Evolutionary conservation across 495 filamentous ascomycete genomes (phyloP), one percentile per base, ranked within the genome.

Genomic region (Aspergillus egyptiacus): DNA sequence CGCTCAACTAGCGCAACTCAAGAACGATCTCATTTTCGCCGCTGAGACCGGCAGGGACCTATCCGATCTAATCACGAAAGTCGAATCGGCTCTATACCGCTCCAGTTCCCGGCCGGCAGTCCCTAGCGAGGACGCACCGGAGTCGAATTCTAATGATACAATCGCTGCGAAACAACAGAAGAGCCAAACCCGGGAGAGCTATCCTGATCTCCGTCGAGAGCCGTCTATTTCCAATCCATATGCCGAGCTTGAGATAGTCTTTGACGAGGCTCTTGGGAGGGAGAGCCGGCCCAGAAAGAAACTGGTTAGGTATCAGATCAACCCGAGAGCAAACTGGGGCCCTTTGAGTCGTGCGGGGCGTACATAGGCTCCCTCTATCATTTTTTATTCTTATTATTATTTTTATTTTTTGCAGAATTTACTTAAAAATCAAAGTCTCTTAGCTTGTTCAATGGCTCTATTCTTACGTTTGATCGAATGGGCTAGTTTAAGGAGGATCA

Each of bases 321-420:
- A 97, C 60, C 93, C 93, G 11, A 71, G 82, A 28, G 81, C 85
- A 35, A 91, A 97, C 59, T 98, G 93, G 93, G 93, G 93, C 0
- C 93, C 93, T 0, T 82, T 96, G 81, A 83, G 73, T 55, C 76
- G 81, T 38, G 91, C 91, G 4, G 60, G 64, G 1, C 45, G 56
- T 3, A 35, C 20, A 44, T 55, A 34, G 37, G n/a, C 17, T 34
- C 3, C 11, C 25, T 19, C 14, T 7, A 14, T 24, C 25, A 39
- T 17, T 34, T 17, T 15, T 3, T 34, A 15, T 34, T 15, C 8
- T 53, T 13, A 13, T 6, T 31, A 31, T 6, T 10, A 31, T 31
- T n/a, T n/a, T n/a, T n/a, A n/a, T n/a, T n/a, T n/a, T n/a, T n/a
- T n/a, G n/a, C n/a, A n/a, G n/a, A n/a, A n/a, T n/a, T n/a, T n/a